Base-by-base conservation (phyloP, 2,329 filamentous ascomycete species). In the Fusarium phyllophilum region DNA sequence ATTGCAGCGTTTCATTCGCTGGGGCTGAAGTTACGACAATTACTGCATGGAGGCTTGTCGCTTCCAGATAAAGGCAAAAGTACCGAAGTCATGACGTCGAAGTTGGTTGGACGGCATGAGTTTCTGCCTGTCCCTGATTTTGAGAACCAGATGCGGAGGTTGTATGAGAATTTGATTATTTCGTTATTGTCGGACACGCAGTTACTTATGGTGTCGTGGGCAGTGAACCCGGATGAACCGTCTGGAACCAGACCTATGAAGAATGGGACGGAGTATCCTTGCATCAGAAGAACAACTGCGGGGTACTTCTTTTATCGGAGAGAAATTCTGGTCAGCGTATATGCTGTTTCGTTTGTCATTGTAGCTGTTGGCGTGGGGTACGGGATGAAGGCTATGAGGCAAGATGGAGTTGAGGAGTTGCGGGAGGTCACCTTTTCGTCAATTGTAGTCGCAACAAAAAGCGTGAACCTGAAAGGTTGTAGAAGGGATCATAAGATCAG, bases 141-240 rank as follows among this genome's bases (percentile, higher is more conserved):
- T 2, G 44, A 67, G 24, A 10, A 56, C 0, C 59, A 46, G 3
- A 55, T 73, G 17, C 55, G 45, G 6, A 36, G n/a, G 6, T 20
- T 57, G 2, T 75, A 75, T 24, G 72, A 75, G 31, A 71, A 71
- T 33, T 44, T 75, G 3, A 33, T 75, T 1, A 73, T 75, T 15
- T 75, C 72, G 2, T 34, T 75, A 1, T 38, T 75, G 31, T 68
- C 70, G 1, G 68, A 75, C 9, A 64, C 66, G 0, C 70, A 75
- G 26, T 22, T 75, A 24, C 49, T 72, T 10, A 62, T 52, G 20
- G 73, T 75, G 8, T 45, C 63, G 3, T 75, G 73, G 73, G 72
- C 72, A 2, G 54, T 56, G 12, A 48, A 75, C 39, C 49, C 62
- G 3, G 48, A 56, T 39, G 38, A 68, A 24, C 44, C 42, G 4